Percentiles rank a stretch among this genome's conserved stretches.
Evolutionary conservation across 306 rosid genomes (phyloP).

Genomic region (Mimosa pudica): DNA sequence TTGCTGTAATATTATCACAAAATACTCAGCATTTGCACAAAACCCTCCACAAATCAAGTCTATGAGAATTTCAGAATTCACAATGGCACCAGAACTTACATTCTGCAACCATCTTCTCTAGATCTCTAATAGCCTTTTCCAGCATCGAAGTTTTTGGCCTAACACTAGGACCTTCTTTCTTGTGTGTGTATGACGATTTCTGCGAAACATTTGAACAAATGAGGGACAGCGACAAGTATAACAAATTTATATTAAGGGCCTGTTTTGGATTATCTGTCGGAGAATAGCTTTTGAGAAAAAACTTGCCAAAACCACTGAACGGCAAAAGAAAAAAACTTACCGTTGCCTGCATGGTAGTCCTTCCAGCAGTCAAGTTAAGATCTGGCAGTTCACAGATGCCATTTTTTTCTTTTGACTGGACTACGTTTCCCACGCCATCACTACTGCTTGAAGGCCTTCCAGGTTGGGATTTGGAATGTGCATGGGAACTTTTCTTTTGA

Average conservation of each 20-base stretch:
- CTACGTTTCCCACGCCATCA: conserved; percentile 55
- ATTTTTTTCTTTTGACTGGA: conserved; percentile 65
- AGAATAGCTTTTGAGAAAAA: too few species aligned
- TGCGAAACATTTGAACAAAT: conserved; percentile 51
- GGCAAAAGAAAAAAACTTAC: conserved; percentile 55
- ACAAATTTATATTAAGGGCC: conserved; percentile 19
- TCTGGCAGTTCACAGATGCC: conserved; percentile 66
- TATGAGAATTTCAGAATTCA: conserved; percentile 31
- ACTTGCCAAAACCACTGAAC: background rate
- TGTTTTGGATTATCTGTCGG: too few species aligned
- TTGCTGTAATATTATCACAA: conserved; percentile 60
- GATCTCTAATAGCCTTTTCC: conserved; percentile 88
- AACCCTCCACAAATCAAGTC: conserved; percentile 30
- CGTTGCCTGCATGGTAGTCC: conserved; percentile 49
- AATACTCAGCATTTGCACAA: conserved; percentile 33
- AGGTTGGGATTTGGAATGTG: conserved; percentile 63
- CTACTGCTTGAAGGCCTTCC: conserved; percentile 52
- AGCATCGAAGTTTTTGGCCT: conserved; percentile 85
- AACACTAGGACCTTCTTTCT: conserved; percentile 81
- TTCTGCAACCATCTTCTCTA: conserved; percentile 96
- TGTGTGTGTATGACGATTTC: conserved; percentile 62
- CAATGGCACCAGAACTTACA: conserved; percentile 55
- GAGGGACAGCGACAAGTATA: conserved; percentile 17
- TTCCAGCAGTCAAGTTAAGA: conserved; percentile 60
- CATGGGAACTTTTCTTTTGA: conserved; percentile 60